phyloP scores from a whole-genome alignment of 306 rosid species.

The Malus asiatica region DNA sequence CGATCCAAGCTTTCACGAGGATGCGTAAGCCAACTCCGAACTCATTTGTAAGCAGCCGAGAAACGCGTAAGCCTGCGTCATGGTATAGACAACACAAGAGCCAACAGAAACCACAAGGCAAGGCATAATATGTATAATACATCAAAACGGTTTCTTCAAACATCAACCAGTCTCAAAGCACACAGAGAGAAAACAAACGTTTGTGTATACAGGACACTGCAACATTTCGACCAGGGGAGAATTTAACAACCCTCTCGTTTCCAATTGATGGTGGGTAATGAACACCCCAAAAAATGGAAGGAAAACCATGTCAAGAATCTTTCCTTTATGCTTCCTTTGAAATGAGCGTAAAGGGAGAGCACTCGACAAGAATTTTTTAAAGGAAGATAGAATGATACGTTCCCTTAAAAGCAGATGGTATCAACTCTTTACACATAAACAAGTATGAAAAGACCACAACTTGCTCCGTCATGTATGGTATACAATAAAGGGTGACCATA shows the following conservation, averaged over 20 bases:
- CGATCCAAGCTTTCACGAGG: background rate
- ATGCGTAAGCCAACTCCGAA: background rate
- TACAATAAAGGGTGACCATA: background rate
- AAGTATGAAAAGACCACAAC: background rate
- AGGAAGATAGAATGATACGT: background rate
- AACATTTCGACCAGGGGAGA: background rate
- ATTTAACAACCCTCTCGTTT: background rate
- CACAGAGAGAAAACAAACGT: background rate
- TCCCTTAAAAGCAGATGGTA: background rate
- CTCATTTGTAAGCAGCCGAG: background rate
- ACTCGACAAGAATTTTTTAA: background rate
- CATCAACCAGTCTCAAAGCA: background rate
- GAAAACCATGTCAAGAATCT: background rate
- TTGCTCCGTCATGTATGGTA: background rate
- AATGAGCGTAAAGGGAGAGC: background rate
- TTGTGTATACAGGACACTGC: background rate
- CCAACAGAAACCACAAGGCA: constrained; percentile 1
- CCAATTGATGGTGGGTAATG: background rate
- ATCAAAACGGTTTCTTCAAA: background rate
- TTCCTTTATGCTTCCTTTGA: background rate
- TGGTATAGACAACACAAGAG: background rate
- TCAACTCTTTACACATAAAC: background rate
- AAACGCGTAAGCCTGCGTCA: background rate
- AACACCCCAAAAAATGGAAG: background rate
- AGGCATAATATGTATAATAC: background rate